Percentiles rank a stretch among this genome's conserved stretches.
phyloP scores from a whole-genome alignment of 2,329 filamentous ascomycete species.

The Diplodia intermedia region DNA sequence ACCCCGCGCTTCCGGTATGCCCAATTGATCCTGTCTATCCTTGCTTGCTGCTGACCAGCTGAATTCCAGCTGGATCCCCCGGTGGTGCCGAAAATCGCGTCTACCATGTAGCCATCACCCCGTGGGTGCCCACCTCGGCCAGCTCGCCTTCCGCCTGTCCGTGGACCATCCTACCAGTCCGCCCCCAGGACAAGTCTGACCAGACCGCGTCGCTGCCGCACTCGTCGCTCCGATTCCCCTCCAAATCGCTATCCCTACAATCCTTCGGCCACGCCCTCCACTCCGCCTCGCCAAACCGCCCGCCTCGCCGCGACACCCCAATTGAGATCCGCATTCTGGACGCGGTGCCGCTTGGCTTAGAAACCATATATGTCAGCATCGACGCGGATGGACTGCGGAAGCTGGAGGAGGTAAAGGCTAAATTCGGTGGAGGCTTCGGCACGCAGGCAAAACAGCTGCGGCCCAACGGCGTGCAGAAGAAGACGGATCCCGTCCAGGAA shows the following conservation, averaged over 20 bases:
- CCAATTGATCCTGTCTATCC: background rate
- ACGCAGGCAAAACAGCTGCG: conserved; percentile 31
- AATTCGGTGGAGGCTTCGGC: conserved; percentile 72
- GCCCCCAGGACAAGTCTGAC: conserved; percentile 48
- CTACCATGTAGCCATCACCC: conserved; percentile 74
- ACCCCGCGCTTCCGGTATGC: conserved; percentile 37
- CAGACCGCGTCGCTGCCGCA: conserved; percentile 59
- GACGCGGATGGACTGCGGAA: conserved; percentile 81
- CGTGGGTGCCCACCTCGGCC: conserved; percentile 68
- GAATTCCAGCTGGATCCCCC: background rate
- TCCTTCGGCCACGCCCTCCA: conserved; percentile 77
- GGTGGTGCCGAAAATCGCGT: conserved; percentile 26
- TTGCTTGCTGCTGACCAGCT: background rate
- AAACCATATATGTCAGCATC: conserved; percentile 85
- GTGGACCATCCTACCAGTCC: conserved; percentile 87
- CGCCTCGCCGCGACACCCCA: conserved; percentile 74
- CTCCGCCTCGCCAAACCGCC: conserved; percentile 75
- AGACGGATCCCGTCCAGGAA: conserved; percentile 37
- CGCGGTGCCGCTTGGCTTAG: conserved; percentile 77
- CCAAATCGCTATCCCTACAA: conserved; percentile 75
- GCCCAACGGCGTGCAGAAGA: conserved; percentile 43
- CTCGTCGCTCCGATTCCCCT: conserved; percentile 80
- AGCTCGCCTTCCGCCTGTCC: conserved; percentile 64
- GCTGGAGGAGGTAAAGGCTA: conserved; percentile 82
- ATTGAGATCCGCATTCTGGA: conserved; percentile 87